phyloP scores from a whole-genome alignment of 2,329 filamentous ascomycete species.

The Epicoccum sorghinum region DNA sequence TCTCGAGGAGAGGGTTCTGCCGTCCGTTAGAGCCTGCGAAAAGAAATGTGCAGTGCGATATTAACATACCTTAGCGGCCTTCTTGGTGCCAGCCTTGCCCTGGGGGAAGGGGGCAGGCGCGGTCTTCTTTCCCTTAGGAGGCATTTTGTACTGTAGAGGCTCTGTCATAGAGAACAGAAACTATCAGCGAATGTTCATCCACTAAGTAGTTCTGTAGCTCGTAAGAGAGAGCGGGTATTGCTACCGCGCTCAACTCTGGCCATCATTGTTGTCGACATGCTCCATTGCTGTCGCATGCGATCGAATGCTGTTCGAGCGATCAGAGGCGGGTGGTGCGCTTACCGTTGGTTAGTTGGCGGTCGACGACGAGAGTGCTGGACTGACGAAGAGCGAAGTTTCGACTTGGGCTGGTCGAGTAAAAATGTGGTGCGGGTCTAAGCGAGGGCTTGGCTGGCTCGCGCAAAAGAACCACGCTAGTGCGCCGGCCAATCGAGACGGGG shows the following conservation, averaged over 20 bases:
- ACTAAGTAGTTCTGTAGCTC: slow-evolving; percentile 61
- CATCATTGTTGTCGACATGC: slow-evolving; percentile 44
- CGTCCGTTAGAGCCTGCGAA: slow-evolving; percentile 27
- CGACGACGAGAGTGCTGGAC: slow-evolving; percentile 41
- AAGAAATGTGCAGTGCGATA: background rate
- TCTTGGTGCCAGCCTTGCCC: slow-evolving; percentile 87
- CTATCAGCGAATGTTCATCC: slow-evolving; percentile 85
- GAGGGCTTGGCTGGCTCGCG: slow-evolving; percentile 15
- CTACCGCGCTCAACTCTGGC: slow-evolving; percentile 47
- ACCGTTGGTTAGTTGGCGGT: slow-evolving; percentile 45
- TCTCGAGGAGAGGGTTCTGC: slow-evolving; percentile 99
- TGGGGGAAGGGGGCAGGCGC: slow-evolving; percentile 76
- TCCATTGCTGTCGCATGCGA: slow-evolving; percentile 40
- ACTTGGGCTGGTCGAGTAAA: slow-evolving; percentile 18
- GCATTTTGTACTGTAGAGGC: slow-evolving; percentile 68
- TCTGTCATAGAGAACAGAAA: slow-evolving; percentile 99
- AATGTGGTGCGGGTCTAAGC: slow-evolving; percentile 29
- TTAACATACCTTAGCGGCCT: slow-evolving; percentile 87
- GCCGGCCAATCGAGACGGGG: slow-evolving; percentile 19
- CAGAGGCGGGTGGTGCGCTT: slow-evolving; percentile 42
- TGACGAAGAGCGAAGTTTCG: slow-evolving; percentile 32
- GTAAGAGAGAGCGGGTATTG: slow-evolving; percentile 47
- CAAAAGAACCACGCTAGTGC: slow-evolving; percentile 15
- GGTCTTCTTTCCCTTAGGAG: slow-evolving; percentile 96
- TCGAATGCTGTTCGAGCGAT: slow-evolving; percentile 40